Percentiles rank a stretch among this genome's conserved stretches.
Evolutionary conservation across 768 basidiomycete genomes (phyloP).

Genomic region (Tylopilus balloui): DNA sequence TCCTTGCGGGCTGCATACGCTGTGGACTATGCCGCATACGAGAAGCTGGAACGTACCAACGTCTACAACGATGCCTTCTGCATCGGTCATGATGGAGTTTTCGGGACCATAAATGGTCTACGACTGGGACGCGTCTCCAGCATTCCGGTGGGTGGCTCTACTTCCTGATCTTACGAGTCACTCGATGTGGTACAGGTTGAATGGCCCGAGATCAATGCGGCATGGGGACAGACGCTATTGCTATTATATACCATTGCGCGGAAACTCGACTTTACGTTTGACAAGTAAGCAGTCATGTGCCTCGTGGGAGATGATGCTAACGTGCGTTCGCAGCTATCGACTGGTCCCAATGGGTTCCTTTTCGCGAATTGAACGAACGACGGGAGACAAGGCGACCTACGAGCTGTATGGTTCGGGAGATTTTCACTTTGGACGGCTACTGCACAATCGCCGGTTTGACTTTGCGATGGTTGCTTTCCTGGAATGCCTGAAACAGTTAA

Average conservation of each 20-base stretch:
- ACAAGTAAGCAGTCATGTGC: conserved; percentile 51
- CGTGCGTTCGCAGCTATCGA: conserved; percentile 58
- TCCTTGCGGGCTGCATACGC: conserved; percentile 75
- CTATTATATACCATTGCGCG: conserved; percentile 86
- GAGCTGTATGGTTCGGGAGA: conserved; percentile 96
- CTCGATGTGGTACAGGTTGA: conserved; percentile 61
- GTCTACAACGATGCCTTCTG: conserved; percentile 96
- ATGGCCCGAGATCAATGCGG: conserved; percentile 98
- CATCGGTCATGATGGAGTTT: conserved; percentile 90
- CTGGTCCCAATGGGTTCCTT: conserved; percentile 94
- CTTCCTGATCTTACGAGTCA: conserved; percentile 2
- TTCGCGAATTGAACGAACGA: conserved; percentile 82
- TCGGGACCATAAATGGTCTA: conserved; percentile 97
- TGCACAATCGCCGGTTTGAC: conserved; percentile 96
- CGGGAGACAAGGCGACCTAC: conserved; percentile 77
- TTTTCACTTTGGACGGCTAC: conserved; percentile 76
- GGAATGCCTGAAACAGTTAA: conserved; percentile 88
- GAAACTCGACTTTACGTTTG: conserved; percentile 87
- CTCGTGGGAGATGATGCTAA: conserved; percentile 7
- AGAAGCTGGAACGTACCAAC: conserved; percentile 86
- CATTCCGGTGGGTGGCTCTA: conserved; percentile 54
- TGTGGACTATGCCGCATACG: conserved; percentile 68
- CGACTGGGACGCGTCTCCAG: conserved; percentile 84
- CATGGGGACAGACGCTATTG: conserved; percentile 95
- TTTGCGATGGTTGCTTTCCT: conserved; percentile 94